These are phyloP conservation scores for Sphaerosporella brunnea DNA, from an alignment of 495 filamentous ascomycete genomes.

Conservation along the genomic window DNA sequence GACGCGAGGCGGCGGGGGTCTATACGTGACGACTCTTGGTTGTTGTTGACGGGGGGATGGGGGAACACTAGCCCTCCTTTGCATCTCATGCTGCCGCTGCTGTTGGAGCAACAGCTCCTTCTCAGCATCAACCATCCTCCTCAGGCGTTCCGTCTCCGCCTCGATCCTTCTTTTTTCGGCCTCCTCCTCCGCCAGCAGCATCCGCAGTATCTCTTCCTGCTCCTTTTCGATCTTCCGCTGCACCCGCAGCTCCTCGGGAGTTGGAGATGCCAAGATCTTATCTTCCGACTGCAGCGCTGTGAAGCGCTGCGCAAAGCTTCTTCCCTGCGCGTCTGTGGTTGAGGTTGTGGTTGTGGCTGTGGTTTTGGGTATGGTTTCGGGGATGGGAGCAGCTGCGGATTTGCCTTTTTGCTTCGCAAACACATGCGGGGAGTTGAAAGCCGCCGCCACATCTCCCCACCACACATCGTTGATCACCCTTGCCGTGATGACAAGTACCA, in stretches of 20 bases:
- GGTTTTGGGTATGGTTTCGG: conserved; percentile 2
- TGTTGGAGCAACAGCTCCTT: not conserved
- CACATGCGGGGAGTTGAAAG: conserved; percentile 43
- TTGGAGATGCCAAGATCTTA: conserved; percentile 18
- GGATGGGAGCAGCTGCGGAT: conserved; percentile 20
- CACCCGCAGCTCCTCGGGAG: conserved; percentile 39
- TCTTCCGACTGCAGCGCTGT: not conserved
- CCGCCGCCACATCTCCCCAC: conserved; percentile 45
- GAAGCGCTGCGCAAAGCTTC: not conserved
- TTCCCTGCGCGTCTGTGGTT: not conserved
- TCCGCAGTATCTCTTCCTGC: conserved; percentile 36
- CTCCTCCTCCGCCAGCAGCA: conserved; percentile 58
- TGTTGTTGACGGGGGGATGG: not conserved
- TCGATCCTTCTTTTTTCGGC: conserved; percentile 58
- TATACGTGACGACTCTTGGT: not conserved
- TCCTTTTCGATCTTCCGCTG: conserved; percentile 24
- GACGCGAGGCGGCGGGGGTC: too few species aligned
- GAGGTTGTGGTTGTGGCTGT: not conserved
- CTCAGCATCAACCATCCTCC: conserved; percentile 39
- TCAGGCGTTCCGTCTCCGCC: conserved; percentile 67
- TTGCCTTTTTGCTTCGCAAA: conserved; percentile 30
- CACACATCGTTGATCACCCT: conserved; percentile 78
- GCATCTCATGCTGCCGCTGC: not conserved
- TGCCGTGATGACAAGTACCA: conserved; percentile 66
- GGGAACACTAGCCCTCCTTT: not conserved